A percentile compares a stretch with the other conserved stretches of the same genome.
Conservation (phyloP, 352 stramenopile genomes). For the Pythium volutum region DNA sequence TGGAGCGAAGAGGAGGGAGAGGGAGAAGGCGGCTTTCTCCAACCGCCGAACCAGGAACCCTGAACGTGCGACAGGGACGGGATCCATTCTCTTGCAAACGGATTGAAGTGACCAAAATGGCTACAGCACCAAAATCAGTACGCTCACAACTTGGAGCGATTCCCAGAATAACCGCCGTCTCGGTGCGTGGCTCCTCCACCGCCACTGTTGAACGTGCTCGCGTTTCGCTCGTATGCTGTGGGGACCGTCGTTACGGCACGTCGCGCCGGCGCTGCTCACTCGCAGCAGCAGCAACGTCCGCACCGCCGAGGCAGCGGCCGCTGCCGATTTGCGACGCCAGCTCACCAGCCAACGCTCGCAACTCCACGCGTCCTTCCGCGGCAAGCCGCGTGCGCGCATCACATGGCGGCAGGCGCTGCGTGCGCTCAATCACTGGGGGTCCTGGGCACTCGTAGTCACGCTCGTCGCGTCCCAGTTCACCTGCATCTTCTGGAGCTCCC, state of each 20-base stretch:
- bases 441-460: slow-evolving; percentile 7
- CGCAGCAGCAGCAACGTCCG: not conserved
- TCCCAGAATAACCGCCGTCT: not conserved
- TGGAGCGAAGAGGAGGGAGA: not conserved
- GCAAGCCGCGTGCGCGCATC: not conserved
- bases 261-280: not conserved
- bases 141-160: too few species aligned
- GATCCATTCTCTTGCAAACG: not conserved
- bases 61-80: not conserved
- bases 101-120: slow-evolving; percentile 8
- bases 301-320: not conserved
- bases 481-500: slow-evolving; percentile 35
- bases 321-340: not conserved
- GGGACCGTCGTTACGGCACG: not conserved
- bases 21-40: not conserved
- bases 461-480: slow-evolving; percentile 16
- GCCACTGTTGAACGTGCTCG: not conserved
- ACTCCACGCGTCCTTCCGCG: not conserved
- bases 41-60: not conserved
- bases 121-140: too few species aligned
- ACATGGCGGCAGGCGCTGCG: not conserved
- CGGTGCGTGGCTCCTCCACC: too few species aligned
- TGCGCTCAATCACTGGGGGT: slow-evolving; percentile 9
- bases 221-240: not conserved
- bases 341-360: slow-evolving; percentile 7